Evolutionary conservation across 441 rosid genomes (phyloP).

Genomic region (Adansonia grandidieri): DNA sequence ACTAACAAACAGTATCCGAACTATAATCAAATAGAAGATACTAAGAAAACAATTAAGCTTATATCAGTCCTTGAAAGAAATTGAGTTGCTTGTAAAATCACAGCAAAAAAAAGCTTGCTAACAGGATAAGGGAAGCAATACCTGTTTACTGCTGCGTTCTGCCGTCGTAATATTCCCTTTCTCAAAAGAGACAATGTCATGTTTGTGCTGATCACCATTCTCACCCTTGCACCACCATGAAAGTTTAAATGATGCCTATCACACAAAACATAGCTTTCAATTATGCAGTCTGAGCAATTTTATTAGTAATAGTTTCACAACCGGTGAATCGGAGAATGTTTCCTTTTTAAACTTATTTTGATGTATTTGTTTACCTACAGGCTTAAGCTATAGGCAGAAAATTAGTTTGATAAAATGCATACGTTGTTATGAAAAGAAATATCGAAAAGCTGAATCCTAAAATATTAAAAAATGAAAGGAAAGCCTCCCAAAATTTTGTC

Average conservation of each 20-base stretch:
- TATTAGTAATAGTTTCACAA: not conserved
- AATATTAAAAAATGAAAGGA: constrained; percentile 9
- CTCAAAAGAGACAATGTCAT: constrained; percentile 94
- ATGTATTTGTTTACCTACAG: constrained; percentile 12
- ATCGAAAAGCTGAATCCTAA: not conserved
- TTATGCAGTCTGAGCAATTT: not conserved
- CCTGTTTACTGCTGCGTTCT: constrained; percentile 95
- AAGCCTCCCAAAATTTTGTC: not conserved
- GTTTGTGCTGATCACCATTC: constrained; percentile 84
- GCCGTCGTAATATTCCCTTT: constrained; percentile 94
- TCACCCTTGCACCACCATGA: constrained; percentile 95
- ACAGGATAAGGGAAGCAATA: constrained; percentile 35
- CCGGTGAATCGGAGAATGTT: not conserved
- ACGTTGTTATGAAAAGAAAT: not conserved
- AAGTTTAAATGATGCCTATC: constrained; percentile 96
- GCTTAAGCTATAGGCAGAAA: not conserved
- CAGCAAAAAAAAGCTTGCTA: constrained; percentile 23
- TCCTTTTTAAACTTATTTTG: not conserved
- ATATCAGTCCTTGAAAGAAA: constrained; percentile 10
- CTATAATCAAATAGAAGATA: not conserved
- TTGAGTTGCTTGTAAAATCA: constrained; percentile 4
- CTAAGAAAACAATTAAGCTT: not conserved
- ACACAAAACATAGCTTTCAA: constrained; percentile 28
- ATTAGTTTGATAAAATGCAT: not conserved
- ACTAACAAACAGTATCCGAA: constrained; percentile 22